Evolutionary conservation across 495 filamentous ascomycete genomes (phyloP).

Genomic region (Penicillium daleae): DNA sequence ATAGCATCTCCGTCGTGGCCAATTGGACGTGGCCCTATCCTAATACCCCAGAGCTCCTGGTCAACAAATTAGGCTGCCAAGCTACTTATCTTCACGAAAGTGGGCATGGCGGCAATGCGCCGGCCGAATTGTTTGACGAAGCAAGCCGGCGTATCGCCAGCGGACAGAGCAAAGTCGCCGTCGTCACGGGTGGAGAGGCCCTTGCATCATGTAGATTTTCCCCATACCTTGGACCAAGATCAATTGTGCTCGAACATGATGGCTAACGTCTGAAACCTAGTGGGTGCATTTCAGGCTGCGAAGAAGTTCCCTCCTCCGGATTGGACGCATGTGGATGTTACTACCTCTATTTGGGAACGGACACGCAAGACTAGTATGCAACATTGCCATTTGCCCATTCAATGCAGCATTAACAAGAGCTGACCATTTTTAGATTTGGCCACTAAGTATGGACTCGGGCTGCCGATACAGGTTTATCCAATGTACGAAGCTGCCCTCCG

Average conservation of each 20-base stretch:
- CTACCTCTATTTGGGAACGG: slow-evolving; percentile 3
- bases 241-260: slow-evolving; percentile 14
- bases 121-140: slow-evolving; percentile 57
- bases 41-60: slow-evolving; percentile 52
- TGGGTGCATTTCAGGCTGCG: slow-evolving; percentile 37
- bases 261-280: slow-evolving; percentile 28
- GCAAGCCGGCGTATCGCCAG: slow-evolving; percentile 53
- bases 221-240: neutral
- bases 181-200: slow-evolving; percentile 61
- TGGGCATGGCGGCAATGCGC: slow-evolving; percentile 58
- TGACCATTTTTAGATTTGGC: neutral
- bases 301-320: slow-evolving; percentile 50
- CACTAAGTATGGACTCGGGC: slow-evolving; percentile 34
- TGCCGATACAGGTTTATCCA: slow-evolving; percentile 59
- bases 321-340: slow-evolving; percentile 38
- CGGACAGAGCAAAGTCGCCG: slow-evolving; percentile 50
- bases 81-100: slow-evolving; percentile 45
- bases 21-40: slow-evolving; percentile 63
- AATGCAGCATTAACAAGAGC: neutral
- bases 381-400: neutral
- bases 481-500: slow-evolving; percentile 58
- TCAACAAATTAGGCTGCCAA: slow-evolving; percentile 41
- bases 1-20: slow-evolving; percentile 56
- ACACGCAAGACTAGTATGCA: neutral
- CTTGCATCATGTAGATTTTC: slow-evolving; percentile 52